These are phyloP conservation scores for Aspergillus puulaauensis DNA, from an alignment of 2,329 filamentous ascomycete species.

Conservation along the genomic window DNA sequence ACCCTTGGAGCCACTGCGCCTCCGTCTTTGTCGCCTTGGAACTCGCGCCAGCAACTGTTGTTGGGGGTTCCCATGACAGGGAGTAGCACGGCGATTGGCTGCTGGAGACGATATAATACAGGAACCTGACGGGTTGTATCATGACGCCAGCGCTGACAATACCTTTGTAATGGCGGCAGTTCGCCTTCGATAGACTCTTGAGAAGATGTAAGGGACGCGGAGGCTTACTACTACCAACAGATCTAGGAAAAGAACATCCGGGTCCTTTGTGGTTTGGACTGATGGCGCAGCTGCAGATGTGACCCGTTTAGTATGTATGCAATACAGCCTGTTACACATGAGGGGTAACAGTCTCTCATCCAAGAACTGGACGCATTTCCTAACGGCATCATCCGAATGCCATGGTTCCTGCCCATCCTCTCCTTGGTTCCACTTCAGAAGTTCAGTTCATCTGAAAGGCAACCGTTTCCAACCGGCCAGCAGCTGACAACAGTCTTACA, in stretches of 20 bases:
- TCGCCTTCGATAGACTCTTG: background rate
- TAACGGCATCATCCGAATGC: constrained; percentile 12
- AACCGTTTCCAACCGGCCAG: constrained; percentile 4
- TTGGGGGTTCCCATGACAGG: constrained; percentile 14
- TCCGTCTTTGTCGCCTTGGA: constrained; percentile 1
- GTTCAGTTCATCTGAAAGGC: background rate
- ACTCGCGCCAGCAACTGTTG: background rate
- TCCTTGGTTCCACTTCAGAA: background rate
- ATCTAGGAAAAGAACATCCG: background rate
- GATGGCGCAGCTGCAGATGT: background rate
- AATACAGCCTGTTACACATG: constrained; percentile 12
- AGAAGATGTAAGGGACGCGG: background rate
- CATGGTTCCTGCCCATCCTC: constrained; percentile 9
- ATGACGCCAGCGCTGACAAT: constrained; percentile 9
- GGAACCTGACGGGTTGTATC: constrained; percentile 7
- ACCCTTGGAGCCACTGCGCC: constrained; percentile 10
- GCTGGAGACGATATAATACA: background rate
- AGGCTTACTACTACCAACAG: background rate
- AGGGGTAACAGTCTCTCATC: constrained; percentile 16
- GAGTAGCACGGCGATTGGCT: constrained; percentile 11
- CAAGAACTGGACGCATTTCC: constrained; percentile 11
- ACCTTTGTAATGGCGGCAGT: background rate
- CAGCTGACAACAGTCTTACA: background rate
- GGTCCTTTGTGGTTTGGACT: background rate
- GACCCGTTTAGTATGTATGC: background rate